Conservation (phyloP, 75 land plant genomes). For the Selaginella tamariscina region DNA sequence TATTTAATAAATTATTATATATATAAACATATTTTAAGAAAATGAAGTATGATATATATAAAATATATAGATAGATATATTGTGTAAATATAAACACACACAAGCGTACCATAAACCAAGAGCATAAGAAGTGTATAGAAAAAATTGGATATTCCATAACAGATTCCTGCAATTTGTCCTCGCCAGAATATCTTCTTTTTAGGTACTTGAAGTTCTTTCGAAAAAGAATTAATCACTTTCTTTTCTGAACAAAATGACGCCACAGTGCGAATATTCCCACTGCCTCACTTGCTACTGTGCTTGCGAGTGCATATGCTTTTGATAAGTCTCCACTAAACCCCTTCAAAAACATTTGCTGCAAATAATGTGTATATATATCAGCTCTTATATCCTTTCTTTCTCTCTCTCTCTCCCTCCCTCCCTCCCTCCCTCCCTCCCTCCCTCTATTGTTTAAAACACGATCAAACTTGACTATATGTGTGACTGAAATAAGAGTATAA, state of each 20-base stretch:
- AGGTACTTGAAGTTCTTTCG: conserved; percentile 22
- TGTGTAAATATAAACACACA: too few relatives aligned
- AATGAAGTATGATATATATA: too few relatives aligned
- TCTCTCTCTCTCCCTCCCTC: too few relatives aligned
- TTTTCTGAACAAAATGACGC: conserved; percentile 10
- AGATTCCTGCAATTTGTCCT: conserved; percentile 27
- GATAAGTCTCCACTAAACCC: conserved; percentile 12
- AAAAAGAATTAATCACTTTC: conserved; percentile 1
- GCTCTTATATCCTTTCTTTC: too few relatives aligned
- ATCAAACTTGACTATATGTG: too few relatives aligned
- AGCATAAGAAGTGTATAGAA: not conserved
- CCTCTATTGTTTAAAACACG: too few relatives aligned
- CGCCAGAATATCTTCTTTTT: conserved; percentile 25
- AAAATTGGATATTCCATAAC: conserved; percentile 6
- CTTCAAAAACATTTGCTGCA: conserved; percentile 10
- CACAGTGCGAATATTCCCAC: conserved; percentile 15
- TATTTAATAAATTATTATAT: too few relatives aligned
- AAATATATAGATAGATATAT: too few relatives aligned
- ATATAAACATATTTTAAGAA: too few relatives aligned
- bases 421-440: too few relatives aligned
- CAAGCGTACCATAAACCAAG: conserved; percentile 12
- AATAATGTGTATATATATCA: too few relatives aligned
- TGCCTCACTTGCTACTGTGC: conserved; percentile 12
- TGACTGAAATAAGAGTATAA: too few relatives aligned
- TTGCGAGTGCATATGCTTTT: conserved; percentile 4